Evolutionary conservation across 306 rosid genomes (phyloP).

Genomic region (Corylus americana): DNA sequence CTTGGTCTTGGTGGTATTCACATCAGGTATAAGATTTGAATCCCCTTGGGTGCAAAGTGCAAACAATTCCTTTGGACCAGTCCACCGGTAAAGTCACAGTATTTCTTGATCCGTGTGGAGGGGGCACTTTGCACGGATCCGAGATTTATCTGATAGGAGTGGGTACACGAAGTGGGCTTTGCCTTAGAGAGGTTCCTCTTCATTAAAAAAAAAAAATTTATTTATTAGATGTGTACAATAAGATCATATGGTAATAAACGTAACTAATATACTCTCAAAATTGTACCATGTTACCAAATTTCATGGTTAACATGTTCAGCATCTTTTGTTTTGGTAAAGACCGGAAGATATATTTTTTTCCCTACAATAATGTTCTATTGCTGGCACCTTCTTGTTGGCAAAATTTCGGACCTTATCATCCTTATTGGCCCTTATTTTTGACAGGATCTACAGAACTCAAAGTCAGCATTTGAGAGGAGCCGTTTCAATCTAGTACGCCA

Average conservation of each 20-base stretch:
- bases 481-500: constrained; percentile 96
- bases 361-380: neutral
- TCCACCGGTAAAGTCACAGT: too few relatives aligned
- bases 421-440: constrained; percentile 28
- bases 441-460: constrained; percentile 93
- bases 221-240: neutral
- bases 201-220: too few relatives aligned
- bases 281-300: neutral
- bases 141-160: too few relatives aligned
- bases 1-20: too few relatives aligned
- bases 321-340: neutral
- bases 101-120: too few relatives aligned
- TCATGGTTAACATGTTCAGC: neutral
- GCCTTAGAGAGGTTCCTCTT: too few relatives aligned
- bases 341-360: neutral
- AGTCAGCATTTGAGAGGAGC: constrained; percentile 91
- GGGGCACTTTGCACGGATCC: too few relatives aligned
- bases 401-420: constrained; percentile 18
- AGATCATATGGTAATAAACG: neutral
- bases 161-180: too few relatives aligned
- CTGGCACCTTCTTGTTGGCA: neutral
- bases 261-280: neutral
- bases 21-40: too few relatives aligned
- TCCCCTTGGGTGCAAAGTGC: too few relatives aligned
- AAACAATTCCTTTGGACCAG: too few relatives aligned